Evolutionary conservation across 1,284 basidiomycete genomes (phyloP), one percentile per base, ranked within the genome.

Genomic region (Cryptococcus sp.): DNA sequence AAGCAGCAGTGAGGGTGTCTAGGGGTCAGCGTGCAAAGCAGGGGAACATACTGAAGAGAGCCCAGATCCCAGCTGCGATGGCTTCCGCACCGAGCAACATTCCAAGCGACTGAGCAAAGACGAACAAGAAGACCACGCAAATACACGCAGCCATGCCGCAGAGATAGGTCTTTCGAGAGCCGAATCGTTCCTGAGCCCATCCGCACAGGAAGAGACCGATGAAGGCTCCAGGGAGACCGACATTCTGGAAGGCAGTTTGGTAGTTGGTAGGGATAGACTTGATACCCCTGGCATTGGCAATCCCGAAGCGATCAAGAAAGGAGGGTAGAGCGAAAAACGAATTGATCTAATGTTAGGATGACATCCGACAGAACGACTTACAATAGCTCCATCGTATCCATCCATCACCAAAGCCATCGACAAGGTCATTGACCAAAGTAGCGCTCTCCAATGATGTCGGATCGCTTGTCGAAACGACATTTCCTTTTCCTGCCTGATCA

Each of bases 61-160:
- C 19, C 58, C 58, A n/a, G n/a, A n/a, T n/a, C n/a, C n/a, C n/a
- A n/a, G n/a, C n/a, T n/a, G n/a, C n/a, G 16, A 53, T 54, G 37
- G 49, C 36, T 11, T 60, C 50, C 2, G 58, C 71, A 19, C 67
- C 64, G 34, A 70, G 60, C 9, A 78, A 70, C 49, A 68, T 69
- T 32, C 56, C 56, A 18, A 78, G 57, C 24, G 59, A 67, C 22
- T 64, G 55, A 21, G 76, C 74, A 45, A 78, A 78, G 49, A 77
- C 63, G 37, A 64, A 55, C 49, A 73, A 62, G 59, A 72, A 71
- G 60, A 74, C 69, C 55, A 64, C 61, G 37, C 45, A 56, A 36
- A 62, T 44, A 61, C 78, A 69, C n/a, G 51, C 47, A 31, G 64
- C 13, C 52, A 73, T 66, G 7, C 70, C 56, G 39, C 59, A 50